Conservation (phyloP, 768 basidiomycete species). For the Coprinellus micaceus region DNA sequence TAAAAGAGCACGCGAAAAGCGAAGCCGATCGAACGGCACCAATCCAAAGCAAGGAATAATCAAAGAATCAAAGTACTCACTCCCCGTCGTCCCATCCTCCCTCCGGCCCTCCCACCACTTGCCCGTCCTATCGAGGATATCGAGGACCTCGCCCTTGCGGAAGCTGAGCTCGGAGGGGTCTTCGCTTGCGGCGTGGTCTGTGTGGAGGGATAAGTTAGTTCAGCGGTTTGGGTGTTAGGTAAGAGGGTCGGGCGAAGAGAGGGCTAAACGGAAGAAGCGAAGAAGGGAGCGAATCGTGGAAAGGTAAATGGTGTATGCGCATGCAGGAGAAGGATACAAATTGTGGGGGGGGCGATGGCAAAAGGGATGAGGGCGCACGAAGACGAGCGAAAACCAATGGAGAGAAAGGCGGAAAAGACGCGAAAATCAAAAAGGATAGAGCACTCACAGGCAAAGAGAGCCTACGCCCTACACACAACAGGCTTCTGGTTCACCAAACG, state of each 20-base stretch:
- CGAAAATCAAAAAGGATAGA: constrained; percentile 46
- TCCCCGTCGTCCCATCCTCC: constrained; percentile 58
- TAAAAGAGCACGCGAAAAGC: no score
- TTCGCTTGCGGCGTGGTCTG: no score
- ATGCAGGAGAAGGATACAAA: neutral
- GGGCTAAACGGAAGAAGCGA: neutral
- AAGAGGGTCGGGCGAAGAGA: neutral
- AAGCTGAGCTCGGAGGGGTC: no score
- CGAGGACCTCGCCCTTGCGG: no score
- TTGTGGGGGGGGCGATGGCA: no score
- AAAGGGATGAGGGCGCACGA: constrained; percentile 10
- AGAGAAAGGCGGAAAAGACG: constrained; percentile 12
- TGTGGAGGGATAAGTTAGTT: neutral
- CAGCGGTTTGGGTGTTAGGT: neutral
- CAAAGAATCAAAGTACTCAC: constrained; percentile 41
- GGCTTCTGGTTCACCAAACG: neutral
- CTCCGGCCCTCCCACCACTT: constrained; percentile 86
- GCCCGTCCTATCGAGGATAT: constrained; percentile 70
- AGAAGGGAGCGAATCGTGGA: neutral
- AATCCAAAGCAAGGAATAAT: no score
- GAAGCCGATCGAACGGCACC: no score
- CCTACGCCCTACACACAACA: no score
- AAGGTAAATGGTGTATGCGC: neutral
- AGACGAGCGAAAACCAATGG: neutral
- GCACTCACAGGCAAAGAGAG: constrained; percentile 13